Evolutionary conservation across 345 rosid genomes (phyloP).

Genomic region (Hirschfeldia incana): DNA sequence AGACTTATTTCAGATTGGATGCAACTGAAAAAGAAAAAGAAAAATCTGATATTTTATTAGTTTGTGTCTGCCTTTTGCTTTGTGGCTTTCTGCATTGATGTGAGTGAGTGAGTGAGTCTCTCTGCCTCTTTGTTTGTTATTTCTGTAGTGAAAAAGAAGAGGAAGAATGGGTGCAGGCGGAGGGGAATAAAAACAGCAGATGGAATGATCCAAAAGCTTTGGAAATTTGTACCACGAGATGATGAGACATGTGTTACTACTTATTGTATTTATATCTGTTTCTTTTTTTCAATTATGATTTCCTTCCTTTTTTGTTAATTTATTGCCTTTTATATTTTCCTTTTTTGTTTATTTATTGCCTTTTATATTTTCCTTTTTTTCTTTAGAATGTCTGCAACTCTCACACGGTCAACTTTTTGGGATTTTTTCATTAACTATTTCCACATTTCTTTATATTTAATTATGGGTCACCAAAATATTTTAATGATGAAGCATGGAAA

Average conservation of each 20-base stretch:
- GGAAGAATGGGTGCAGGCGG: not conserved
- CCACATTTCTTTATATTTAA: too few relatives aligned
- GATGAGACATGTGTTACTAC: constrained; percentile 4
- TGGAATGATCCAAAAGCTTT: constrained; percentile 28
- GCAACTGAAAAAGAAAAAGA: not conserved
- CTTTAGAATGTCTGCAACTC: not conserved
- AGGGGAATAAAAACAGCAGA: constrained; percentile 33
- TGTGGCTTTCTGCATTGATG: constrained; percentile 37
- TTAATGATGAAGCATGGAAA: too few relatives aligned
- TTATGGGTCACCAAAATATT: too few relatives aligned
- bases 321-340: not conserved
- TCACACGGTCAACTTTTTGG: not conserved
- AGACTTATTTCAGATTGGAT: constrained; percentile 14
- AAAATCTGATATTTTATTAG: constrained; percentile 32
- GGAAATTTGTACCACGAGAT: constrained; percentile 27
- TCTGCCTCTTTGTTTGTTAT: constrained; percentile 15
- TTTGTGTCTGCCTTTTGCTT: constrained; percentile 27
- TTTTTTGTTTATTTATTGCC: too few relatives aligned
- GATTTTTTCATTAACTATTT: too few relatives aligned
- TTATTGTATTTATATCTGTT: not conserved
- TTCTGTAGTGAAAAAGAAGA: not conserved
- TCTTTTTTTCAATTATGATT: not conserved
- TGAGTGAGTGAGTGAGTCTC: constrained; percentile 13
- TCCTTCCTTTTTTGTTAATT: not conserved
- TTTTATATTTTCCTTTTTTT: not conserved